Percentiles rank a stretch among this genome's conserved stretches.
Conservation (phyloP, 176 grass and related monocot genomes). For the Metroxylon sagu region DNA sequence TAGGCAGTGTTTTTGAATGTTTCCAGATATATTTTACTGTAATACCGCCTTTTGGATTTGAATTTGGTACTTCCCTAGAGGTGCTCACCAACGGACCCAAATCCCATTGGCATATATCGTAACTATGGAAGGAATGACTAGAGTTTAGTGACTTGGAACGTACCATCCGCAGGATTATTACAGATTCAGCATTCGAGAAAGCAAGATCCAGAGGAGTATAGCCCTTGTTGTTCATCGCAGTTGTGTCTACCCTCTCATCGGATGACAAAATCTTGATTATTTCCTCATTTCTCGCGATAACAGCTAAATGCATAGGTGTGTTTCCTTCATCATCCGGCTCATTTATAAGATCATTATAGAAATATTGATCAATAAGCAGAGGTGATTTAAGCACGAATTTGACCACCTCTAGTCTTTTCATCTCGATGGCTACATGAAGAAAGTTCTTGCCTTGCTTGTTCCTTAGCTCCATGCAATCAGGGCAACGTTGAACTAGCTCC, state of each 20-base stretch:
- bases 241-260: neutral
- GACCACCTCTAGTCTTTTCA: neutral
- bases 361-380: neutral
- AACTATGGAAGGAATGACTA: no score
- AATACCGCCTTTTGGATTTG: no score
- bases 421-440: neutral
- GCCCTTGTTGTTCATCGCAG: constrained; percentile 2
- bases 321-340: constrained; percentile 14
- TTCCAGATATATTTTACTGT: no score
- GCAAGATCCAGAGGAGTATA: constrained; percentile 9
- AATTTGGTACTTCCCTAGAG: no score
- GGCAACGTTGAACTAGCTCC: neutral
- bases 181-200: no score
- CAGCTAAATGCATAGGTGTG: constrained; percentile 11
- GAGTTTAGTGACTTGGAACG: no score
- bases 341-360: neutral
- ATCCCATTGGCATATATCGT: no score
- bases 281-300: neutral
- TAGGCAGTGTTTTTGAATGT: no score
- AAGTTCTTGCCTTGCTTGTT: constrained; percentile 5
- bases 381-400: neutral
- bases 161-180: no score
- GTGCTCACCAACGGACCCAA: no score
- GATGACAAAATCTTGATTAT: neutral
- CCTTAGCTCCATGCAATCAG: neutral